Evolutionary conservation across 441 rosid species (phyloP).

Genomic region (Jatropha podagrica): DNA sequence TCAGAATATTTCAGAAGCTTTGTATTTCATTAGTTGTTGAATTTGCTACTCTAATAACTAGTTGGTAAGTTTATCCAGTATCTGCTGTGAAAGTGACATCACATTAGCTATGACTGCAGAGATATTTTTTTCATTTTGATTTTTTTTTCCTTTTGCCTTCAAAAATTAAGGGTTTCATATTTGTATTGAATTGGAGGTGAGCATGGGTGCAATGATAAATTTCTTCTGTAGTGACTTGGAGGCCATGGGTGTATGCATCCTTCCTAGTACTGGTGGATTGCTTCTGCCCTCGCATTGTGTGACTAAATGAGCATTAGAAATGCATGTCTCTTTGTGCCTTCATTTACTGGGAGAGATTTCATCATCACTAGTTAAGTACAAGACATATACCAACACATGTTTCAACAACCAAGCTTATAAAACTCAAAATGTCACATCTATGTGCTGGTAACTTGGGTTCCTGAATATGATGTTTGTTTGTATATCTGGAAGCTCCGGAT

Average conservation of each 20-base stretch:
- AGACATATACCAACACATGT: background rate
- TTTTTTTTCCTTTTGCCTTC: background rate
- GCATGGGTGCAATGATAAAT: background rate
- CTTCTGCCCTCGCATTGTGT: background rate
- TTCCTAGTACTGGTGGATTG: background rate
- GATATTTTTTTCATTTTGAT: background rate
- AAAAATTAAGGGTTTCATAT: background rate
- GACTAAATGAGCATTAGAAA: background rate
- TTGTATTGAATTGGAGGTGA: background rate
- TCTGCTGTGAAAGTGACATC: background rate
- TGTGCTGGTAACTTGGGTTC: background rate
- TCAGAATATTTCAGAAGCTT: background rate
- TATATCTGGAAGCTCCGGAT: slow-evolving; percentile 9
- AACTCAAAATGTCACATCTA: slow-evolving; percentile 8
- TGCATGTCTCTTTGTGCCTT: background rate
- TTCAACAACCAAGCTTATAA: slow-evolving; percentile 1
- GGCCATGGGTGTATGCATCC: background rate
- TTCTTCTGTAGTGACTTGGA: background rate
- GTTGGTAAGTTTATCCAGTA: background rate
- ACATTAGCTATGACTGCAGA: background rate
- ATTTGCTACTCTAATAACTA: background rate
- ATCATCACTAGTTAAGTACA: background rate
- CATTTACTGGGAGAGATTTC: background rate
- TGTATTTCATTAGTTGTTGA: background rate
- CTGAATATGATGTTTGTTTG: slow-evolving; percentile 7